Percentiles rank a stretch among this genome's conserved stretches.
Conservation (phyloP, 352 stramenopile species). For the Phytophthora europaea region DNA sequence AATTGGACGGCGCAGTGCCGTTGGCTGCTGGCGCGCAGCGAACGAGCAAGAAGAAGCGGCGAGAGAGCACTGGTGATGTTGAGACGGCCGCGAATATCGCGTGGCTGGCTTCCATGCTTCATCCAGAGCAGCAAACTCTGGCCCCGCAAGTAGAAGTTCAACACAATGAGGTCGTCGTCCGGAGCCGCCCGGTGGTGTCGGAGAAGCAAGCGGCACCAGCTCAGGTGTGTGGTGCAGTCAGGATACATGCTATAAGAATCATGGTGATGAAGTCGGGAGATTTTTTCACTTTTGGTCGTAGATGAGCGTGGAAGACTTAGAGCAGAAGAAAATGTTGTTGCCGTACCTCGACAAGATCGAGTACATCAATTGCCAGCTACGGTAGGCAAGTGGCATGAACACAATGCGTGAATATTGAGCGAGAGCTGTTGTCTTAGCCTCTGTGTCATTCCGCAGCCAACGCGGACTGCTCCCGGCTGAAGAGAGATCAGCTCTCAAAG, state of each 20-base stretch:
- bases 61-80: conserved; percentile 12
- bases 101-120: conserved; percentile 37
- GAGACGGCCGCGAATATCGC: conserved; percentile 29
- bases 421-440: neutral
- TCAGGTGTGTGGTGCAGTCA: conserved; percentile 6
- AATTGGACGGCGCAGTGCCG: conserved; percentile 23
- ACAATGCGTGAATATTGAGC: neutral
- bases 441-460: conserved; percentile 29
- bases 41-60: conserved; percentile 36
- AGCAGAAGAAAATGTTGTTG: conserved; percentile 87
- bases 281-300: conserved; percentile 9
- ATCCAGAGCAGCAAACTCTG: conserved; percentile 4
- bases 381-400: conserved; percentile 32
- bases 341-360: conserved; percentile 90
- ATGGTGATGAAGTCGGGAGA: neutral
- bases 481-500: conserved; percentile 10
- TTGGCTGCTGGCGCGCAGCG: conserved; percentile 7
- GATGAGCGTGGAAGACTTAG: conserved; percentile 68
- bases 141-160: conserved; percentile 17
- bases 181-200: conserved; percentile 8
- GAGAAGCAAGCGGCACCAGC: conserved; percentile 21
- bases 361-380: conserved; percentile 88
- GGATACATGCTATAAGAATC: neutral
- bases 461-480: conserved; percentile 54
- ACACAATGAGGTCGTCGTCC: conserved; percentile 9